phyloP scores from a whole-genome alignment of 768 basidiomycete genomes.

The Sporobolomyces phaffii region DNA sequence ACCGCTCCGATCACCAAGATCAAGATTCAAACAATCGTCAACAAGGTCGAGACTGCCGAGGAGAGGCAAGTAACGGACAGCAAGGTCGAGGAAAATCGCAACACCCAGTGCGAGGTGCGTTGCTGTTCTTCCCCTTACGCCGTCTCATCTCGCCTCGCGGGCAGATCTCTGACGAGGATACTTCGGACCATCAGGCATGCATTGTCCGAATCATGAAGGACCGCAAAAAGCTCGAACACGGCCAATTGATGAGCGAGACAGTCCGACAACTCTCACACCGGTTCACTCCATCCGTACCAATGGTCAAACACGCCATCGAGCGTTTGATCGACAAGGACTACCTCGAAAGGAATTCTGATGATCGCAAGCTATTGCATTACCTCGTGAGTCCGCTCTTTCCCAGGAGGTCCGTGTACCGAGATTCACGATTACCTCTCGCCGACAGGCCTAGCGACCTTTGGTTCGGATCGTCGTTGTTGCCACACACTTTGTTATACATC shows the following conservation, averaged over 20 bases:
- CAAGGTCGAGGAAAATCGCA: slow-evolving; percentile 84
- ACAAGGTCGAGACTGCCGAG: slow-evolving; percentile 75
- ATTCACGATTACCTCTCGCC: too few relatives aligned
- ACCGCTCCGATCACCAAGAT: slow-evolving; percentile 75
- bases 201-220: slow-evolving; percentile 98
- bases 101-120: slow-evolving; percentile 76
- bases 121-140: not conserved
- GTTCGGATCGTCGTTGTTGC: too few relatives aligned
- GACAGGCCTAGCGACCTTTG: too few relatives aligned
- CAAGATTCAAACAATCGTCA: slow-evolving; percentile 83
- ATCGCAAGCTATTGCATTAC: slow-evolving; percentile 38
- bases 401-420: not conserved
- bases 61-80: slow-evolving; percentile 86
- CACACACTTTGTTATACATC: not conserved
- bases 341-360: slow-evolving; percentile 75
- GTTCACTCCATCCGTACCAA: slow-evolving; percentile 76
- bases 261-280: slow-evolving; percentile 74
- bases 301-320: slow-evolving; percentile 91
- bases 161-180: too few relatives aligned
- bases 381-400: not conserved
- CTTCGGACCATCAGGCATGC: slow-evolving; percentile 61
- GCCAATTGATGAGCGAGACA: slow-evolving; percentile 82
- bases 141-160: not conserved
- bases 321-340: slow-evolving; percentile 95
- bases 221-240: slow-evolving; percentile 79